phyloP scores from a whole-genome alignment of 2,329 filamentous ascomycete genomes.

The Trichophyton verrucosum region DNA sequence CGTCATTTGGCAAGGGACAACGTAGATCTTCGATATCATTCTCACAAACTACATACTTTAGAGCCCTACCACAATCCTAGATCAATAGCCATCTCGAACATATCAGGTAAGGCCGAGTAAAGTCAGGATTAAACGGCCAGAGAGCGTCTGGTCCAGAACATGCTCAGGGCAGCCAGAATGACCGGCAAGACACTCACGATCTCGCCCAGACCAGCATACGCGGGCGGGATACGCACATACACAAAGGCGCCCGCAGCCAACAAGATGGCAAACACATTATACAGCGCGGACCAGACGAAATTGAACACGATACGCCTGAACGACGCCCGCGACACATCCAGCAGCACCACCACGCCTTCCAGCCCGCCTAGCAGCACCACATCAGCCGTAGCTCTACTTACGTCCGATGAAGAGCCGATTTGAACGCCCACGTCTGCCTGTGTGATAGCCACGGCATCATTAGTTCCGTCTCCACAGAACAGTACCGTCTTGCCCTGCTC shows the following conservation, averaged over 20 bases:
- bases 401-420: constrained; percentile 50
- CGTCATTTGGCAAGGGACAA: not conserved
- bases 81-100: no score
- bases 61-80: no score
- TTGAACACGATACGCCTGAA: constrained; percentile 50
- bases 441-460: constrained; percentile 61
- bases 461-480: constrained; percentile 68
- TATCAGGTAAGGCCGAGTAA: no score
- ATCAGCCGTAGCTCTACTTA: constrained; percentile 56
- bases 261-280: constrained; percentile 57
- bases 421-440: constrained; percentile 60
- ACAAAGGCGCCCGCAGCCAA: constrained; percentile 56
- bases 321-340: constrained; percentile 40
- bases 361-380: constrained; percentile 53
- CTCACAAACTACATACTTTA: not conserved
- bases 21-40: not conserved
- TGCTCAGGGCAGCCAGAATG: constrained; percentile 39
- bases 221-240: constrained; percentile 45
- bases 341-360: constrained; percentile 43
- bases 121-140: not conserved
- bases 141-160: not conserved
- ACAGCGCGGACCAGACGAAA: constrained; percentile 57
- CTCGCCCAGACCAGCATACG: constrained; percentile 58
- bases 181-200: constrained; percentile 63
- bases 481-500: constrained; percentile 38